Conservation (phyloP, 352 stramenopile species). For the Hyaloperonospora arabidopsidis region DNA sequence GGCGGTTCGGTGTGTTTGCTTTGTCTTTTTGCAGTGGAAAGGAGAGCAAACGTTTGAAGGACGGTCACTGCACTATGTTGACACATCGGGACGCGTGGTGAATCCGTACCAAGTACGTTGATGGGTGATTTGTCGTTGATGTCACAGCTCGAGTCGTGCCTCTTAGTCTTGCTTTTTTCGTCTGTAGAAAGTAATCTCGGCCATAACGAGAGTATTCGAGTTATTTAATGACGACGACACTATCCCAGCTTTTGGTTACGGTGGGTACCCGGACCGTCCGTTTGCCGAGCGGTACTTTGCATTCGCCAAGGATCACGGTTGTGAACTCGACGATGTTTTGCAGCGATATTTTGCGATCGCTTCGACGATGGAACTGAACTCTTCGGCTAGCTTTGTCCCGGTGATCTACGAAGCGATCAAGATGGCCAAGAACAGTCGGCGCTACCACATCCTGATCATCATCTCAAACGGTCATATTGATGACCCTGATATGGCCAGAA, state of each 20-base stretch:
- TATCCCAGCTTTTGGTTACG: constrained; percentile 69
- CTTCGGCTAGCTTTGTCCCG: constrained; percentile 55
- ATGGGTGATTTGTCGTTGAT: not conserved
- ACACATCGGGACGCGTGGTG: constrained; percentile 35
- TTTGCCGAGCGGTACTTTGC: constrained; percentile 39
- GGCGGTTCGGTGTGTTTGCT: not conserved
- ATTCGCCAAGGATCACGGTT: constrained; percentile 36
- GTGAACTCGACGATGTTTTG: constrained; percentile 47
- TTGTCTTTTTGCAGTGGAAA: constrained; percentile 37
- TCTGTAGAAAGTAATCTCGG: constrained; percentile 56
- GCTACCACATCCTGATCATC: constrained; percentile 81
- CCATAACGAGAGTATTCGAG: constrained; percentile 66
- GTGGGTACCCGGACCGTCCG: constrained; percentile 27
- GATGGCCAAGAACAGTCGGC: constrained; percentile 29
- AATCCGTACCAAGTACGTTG: constrained; percentile 53
- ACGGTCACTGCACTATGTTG: constrained; percentile 59
- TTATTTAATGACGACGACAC: constrained; percentile 70
- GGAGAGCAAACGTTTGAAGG: constrained; percentile 60
- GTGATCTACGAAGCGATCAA: constrained; percentile 65
- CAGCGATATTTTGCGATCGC: constrained; percentile 57
- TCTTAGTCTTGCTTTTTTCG: not conserved
- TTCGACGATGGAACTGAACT: constrained; percentile 52
- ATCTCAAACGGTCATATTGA: constrained; percentile 72
- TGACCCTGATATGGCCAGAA: constrained; percentile 41
- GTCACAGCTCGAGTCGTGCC: not conserved